Percentiles rank a stretch among this genome's conserved stretches.
These are phyloP conservation scores for Astrocystis sublimbata DNA, from an alignment of 495 filamentous ascomycete genomes.

Conservation along the genomic window DNA sequence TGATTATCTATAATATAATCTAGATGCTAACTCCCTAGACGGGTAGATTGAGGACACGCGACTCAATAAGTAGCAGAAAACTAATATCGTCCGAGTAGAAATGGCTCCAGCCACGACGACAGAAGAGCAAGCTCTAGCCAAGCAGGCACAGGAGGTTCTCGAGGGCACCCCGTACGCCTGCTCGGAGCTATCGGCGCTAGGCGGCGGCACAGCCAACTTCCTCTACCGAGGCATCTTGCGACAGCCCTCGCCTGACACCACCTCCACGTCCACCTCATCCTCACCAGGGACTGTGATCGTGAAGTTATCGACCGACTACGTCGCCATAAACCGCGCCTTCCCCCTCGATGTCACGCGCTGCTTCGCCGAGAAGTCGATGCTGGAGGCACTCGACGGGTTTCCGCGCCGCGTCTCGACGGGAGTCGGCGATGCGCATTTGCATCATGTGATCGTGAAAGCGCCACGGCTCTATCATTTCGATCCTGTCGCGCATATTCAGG, in stretches of 20 bases:
- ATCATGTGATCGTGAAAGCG: constrained; percentile 38
- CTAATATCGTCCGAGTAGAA: too few relatives aligned
- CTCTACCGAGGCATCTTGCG: constrained; percentile 49
- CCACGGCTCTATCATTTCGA: constrained; percentile 46
- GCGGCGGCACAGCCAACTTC: constrained; percentile 56
- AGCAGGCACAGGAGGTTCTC: constrained; percentile 3
- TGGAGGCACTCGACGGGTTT: constrained; percentile 22
- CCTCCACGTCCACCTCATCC: neutral
- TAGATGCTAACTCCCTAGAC: too few relatives aligned
- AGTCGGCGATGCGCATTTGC: too few relatives aligned
- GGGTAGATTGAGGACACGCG: too few relatives aligned
- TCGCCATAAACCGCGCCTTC: constrained; percentile 44
- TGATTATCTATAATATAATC: too few relatives aligned
- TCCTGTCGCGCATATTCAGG: constrained; percentile 42
- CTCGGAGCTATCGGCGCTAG: constrained; percentile 43
- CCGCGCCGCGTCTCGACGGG: neutral
- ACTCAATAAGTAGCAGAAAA: too few relatives aligned
- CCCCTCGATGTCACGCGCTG: constrained; percentile 47
- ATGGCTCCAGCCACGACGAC: neutral
- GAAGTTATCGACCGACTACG: constrained; percentile 49
- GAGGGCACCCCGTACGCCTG: constrained; percentile 42
- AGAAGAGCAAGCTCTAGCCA: neutral
- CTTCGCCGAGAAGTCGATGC: constrained; percentile 35
- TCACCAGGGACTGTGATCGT: too few relatives aligned
- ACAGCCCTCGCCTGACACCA: constrained; percentile 18